Base-by-base conservation (phyloP, 2,329 filamentous ascomycete species). In the Claviceps africana region DNA sequence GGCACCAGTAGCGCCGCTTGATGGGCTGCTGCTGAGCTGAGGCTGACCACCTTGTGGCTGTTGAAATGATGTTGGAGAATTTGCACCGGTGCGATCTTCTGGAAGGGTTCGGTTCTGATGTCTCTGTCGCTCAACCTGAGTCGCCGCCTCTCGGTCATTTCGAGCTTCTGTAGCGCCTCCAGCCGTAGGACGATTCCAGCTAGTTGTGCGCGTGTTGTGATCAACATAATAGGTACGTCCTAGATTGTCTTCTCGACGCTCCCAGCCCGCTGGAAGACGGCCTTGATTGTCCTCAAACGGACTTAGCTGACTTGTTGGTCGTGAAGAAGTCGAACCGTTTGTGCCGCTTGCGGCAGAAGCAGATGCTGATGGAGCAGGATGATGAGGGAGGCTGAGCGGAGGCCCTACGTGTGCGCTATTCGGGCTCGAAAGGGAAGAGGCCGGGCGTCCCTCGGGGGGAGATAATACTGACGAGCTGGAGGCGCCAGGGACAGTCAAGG, bases 151-250 rank as follows among this genome's bases (percentile, higher is more conserved):
- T 66, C 91, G 79, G 59, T 89, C 86, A 57, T 75, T 84, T 55
- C 89, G 81, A 42, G 62, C 60, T 56, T 90, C 84, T 48, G 81
- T 82, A 46, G 85, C 82, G 55, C 84, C 90, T 61, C 84, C 85
- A 55, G 83, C 83, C 40, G 88, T 86, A 8, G 93, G 93, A 54
- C 93, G 78, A 60, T 87, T 91, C 93, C 93, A 98, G 60, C 91
- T 97, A 1, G 93, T 98, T 52, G 93, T 91, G 61, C 93, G 79
- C 7, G 90, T 95, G 67, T 97, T 97, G 67, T 97, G 93, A 64
- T 98, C 93, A 50, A 98, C 93, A 65, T 97, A 98, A 66, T 98
- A 98, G 22, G 91, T 97, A 62, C 93, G 81, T 50, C 93, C 91
- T 44, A 97, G 70, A 60, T 96, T 93, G 66, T 98, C 93, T 67